phyloP scores from a whole-genome alignment of 148 eudicot species.

The Drosera capensis region DNA sequence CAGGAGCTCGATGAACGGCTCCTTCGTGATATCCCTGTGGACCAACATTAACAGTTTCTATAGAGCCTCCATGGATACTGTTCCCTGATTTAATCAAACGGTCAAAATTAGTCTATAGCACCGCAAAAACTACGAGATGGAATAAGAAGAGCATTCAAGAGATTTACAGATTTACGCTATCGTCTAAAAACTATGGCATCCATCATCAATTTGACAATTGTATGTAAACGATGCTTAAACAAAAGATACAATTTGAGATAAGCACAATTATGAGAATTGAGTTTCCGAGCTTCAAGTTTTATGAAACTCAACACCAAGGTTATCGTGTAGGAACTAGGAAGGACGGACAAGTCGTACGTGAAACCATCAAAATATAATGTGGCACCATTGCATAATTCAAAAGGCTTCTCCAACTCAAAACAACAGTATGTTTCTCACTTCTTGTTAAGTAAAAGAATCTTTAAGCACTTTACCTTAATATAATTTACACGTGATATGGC shows the following conservation, averaged over 20 bases:
- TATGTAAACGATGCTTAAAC: not conserved
- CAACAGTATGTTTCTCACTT: too few relatives aligned
- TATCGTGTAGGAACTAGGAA: not conserved
- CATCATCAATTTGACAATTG: not conserved
- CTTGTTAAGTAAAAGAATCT: too few relatives aligned
- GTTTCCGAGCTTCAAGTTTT: not conserved
- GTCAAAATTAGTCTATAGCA: not conserved
- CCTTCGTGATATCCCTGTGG: constrained; percentile 43
- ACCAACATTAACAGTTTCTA: constrained; percentile 34
- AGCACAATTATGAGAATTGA: not conserved
- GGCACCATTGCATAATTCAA: too few relatives aligned
- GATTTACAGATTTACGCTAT: not conserved
- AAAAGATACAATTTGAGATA: not conserved
- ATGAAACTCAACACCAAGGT: not conserved
- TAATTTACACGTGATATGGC: too few relatives aligned
- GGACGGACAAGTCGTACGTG: not conserved
- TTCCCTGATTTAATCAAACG: constrained; percentile 20
- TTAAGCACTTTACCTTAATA: too few relatives aligned
- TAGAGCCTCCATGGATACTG: constrained; percentile 25
- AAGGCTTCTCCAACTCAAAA: too few relatives aligned
- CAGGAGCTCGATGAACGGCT: constrained; percentile 26
- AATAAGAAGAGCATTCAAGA: not conserved
- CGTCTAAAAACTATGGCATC: not conserved
- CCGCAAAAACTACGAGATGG: not conserved
- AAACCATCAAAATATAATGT: not conserved